Conservation (phyloP, 768 basidiomycete genomes). For the Scleroderma citrinum region DNA sequence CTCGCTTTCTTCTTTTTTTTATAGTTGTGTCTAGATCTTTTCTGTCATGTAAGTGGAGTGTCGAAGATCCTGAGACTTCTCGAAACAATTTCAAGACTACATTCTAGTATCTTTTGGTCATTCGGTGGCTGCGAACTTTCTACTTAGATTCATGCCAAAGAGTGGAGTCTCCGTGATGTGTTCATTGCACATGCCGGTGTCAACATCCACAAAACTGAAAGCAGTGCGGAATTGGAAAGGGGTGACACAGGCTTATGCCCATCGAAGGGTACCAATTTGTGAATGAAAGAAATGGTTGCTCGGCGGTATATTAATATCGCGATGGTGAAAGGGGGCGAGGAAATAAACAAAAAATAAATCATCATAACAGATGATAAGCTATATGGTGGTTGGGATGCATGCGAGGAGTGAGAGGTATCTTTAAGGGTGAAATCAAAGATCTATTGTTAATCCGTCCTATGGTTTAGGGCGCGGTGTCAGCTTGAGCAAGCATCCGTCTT, state of each 20-base stretch:
- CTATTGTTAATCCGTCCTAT: background rate
- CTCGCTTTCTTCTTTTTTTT: slow-evolving; percentile 81
- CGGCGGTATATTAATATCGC: no score
- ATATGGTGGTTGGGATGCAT: background rate
- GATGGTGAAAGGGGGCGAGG: background rate
- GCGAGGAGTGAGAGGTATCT: background rate
- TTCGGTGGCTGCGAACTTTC: slow-evolving; percentile 93
- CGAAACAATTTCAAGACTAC: slow-evolving; percentile 39
- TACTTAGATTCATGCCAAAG: no score
- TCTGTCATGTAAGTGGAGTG: slow-evolving; percentile 37
- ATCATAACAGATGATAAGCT: background rate
- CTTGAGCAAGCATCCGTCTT: slow-evolving; percentile 82
- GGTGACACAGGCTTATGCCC: no score
- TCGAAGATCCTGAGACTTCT: background rate
- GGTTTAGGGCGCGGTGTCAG: slow-evolving; percentile 54
- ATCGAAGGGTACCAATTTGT: no score
- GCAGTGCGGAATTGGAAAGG: no score
- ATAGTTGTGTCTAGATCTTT: slow-evolving; percentile 92
- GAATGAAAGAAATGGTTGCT: no score
- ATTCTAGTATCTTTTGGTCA: slow-evolving; percentile 87
- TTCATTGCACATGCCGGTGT: no score
- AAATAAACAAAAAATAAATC: background rate
- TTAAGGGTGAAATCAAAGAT: background rate
- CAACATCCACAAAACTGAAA: no score
- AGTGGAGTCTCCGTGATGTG: no score